These are phyloP conservation scores for Suillus sp. DNA, from an alignment of 768 basidiomycete genomes.

Conservation along the genomic window DNA sequence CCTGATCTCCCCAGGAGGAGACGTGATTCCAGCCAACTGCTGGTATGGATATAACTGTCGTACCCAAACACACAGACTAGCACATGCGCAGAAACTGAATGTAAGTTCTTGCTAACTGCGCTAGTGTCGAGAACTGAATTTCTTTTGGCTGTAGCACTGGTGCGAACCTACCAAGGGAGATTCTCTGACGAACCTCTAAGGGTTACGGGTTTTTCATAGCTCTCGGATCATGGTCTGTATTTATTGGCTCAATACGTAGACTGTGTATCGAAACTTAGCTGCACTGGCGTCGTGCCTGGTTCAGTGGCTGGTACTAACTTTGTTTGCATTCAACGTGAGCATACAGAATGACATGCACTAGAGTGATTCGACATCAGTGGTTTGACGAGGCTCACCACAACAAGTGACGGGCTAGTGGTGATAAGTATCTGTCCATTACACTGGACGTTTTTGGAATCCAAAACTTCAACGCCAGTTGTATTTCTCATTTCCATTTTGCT, in stretches of 20 bases:
- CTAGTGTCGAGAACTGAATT: neutral
- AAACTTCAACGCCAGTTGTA: neutral
- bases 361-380: neutral
- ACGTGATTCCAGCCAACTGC: conserved; percentile 27
- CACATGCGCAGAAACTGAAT: conserved; percentile 2
- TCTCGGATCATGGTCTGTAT: neutral
- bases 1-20: conserved; percentile 5
- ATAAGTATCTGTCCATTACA: neutral
- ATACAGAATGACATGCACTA: neutral
- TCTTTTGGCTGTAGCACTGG: neutral
- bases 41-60: conserved; percentile 38
- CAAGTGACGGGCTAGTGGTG: neutral
- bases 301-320: neutral
- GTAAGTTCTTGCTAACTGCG: neutral
- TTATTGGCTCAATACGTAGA: neutral
- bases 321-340: neutral
- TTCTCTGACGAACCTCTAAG: neutral
- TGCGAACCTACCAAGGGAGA: conserved; percentile 1
- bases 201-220: neutral
- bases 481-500: neutral
- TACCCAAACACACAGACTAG: conserved; percentile 27
- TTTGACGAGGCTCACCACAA: neutral
- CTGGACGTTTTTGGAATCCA: neutral
- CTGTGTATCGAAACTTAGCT: neutral
- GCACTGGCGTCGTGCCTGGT: neutral